phyloP scores from a whole-genome alignment of 306 rosid genomes.

The Alnus rubra region DNA sequence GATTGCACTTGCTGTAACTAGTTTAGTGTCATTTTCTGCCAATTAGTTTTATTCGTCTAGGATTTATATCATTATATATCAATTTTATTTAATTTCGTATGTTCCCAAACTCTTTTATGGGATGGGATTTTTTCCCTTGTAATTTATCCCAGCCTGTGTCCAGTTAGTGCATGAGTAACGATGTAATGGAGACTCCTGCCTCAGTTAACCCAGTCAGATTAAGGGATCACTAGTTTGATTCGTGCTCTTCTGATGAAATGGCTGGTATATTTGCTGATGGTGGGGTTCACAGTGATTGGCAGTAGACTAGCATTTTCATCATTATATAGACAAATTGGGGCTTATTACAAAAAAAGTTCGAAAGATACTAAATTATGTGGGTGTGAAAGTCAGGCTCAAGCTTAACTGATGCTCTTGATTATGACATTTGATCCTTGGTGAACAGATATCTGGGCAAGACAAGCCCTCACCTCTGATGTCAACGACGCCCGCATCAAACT shows the following conservation, averaged over 20 bases:
- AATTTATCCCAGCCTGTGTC: background rate
- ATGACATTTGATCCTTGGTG: conserved; percentile 29
- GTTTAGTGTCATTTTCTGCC: background rate
- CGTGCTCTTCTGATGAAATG: no score
- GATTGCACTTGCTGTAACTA: background rate
- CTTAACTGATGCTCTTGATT: conserved; percentile 16
- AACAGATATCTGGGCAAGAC: conserved; percentile 90
- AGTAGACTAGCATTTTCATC: background rate
- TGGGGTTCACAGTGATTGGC: background rate
- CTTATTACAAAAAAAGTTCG: background rate
- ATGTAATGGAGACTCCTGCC: background rate
- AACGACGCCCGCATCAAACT: conserved; percentile 47
- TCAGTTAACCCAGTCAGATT: no score
- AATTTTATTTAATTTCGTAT: background rate
- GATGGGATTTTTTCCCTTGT: background rate
- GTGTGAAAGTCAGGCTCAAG: conserved; percentile 6
- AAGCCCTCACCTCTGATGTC: conserved; percentile 47
- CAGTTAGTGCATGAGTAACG: background rate
- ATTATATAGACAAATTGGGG: background rate
- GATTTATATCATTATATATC: background rate
- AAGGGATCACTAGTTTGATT: no score
- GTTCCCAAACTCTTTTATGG: background rate
- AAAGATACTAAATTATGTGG: conserved; percentile 6
- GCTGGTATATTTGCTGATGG: background rate
- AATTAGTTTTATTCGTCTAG: background rate